Conservation (phyloP, 2,329 filamentous ascomycete genomes). For the Fusarium setosum region DNA sequence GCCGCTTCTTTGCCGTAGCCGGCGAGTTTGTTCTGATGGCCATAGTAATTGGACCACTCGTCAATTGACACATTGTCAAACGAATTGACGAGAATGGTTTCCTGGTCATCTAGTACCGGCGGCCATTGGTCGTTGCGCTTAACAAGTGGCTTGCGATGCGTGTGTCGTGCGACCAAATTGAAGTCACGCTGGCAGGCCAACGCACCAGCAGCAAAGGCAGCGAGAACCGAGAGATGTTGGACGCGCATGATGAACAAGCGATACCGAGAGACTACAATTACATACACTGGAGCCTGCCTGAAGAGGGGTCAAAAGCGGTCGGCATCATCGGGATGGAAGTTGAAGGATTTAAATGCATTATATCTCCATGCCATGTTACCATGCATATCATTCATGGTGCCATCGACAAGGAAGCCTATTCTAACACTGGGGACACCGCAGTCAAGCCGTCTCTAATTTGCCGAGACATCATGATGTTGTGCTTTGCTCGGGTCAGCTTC, state of each 20-base stretch:
- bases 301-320: background rate
- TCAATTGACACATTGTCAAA: constrained; percentile 53
- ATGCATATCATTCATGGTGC: constrained; percentile 23
- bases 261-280: background rate
- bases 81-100: constrained; percentile 49
- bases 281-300: background rate
- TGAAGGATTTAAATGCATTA: constrained; percentile 33
- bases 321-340: constrained; percentile 8
- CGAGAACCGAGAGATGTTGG: constrained; percentile 27
- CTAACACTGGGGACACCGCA: background rate
- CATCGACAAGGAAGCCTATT: constrained; percentile 18
- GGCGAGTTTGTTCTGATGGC: constrained; percentile 52
- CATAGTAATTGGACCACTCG: constrained; percentile 53
- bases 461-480: constrained; percentile 3
- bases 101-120: constrained; percentile 47
- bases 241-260: constrained; percentile 26
- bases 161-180: constrained; percentile 41
- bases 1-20: constrained; percentile 51
- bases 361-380: constrained; percentile 26
- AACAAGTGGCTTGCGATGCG: constrained; percentile 46
- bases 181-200: constrained; percentile 48
- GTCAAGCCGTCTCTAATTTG: constrained; percentile 18
- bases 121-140: constrained; percentile 50
- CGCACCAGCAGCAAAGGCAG: constrained; percentile 34
- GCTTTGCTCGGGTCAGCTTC: constrained; percentile 14